These are phyloP conservation scores for Pistacia atlantica DNA, from an alignment of 345 rosid species.

Conservation along the genomic window DNA sequence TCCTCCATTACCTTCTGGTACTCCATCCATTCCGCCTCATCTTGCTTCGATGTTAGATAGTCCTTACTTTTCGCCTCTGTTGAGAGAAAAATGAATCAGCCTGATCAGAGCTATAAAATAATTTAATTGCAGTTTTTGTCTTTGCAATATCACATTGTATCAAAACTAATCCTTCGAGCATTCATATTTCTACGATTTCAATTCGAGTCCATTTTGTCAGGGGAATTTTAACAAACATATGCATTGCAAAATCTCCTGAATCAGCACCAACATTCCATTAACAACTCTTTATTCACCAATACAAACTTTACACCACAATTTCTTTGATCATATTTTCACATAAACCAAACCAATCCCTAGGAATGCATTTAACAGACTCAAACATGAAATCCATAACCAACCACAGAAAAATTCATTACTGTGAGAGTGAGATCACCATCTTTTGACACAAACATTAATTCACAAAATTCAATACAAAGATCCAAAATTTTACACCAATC, in stretches of 20 bases:
- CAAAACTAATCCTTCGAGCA: too few relatives aligned
- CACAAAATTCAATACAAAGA: background rate
- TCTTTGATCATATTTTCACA: background rate
- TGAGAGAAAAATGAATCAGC: slow-evolving; percentile 19
- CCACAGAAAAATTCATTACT: too few relatives aligned
- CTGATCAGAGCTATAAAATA: background rate
- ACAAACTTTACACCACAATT: background rate
- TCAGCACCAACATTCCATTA: background rate
- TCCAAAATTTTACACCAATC: background rate
- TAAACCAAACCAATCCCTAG: background rate
- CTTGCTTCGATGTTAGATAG: slow-evolving; percentile 76
- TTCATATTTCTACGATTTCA: too few relatives aligned
- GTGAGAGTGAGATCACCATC: too few relatives aligned
- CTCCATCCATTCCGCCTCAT: slow-evolving; percentile 83
- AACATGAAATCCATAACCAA: too few relatives aligned
- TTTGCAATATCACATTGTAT: too few relatives aligned
- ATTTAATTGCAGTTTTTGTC: too few relatives aligned
- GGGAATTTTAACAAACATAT: background rate
- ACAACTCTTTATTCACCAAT: slow-evolving; percentile 4
- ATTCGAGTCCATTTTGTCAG: background rate
- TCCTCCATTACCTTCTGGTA: slow-evolving; percentile 74
- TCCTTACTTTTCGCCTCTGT: slow-evolving; percentile 94
- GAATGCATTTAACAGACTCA: background rate
- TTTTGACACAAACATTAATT: background rate
- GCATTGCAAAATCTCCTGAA: background rate